Conservation (phyloP, 148 eudicot species). For the Silene latifolia region DNA sequence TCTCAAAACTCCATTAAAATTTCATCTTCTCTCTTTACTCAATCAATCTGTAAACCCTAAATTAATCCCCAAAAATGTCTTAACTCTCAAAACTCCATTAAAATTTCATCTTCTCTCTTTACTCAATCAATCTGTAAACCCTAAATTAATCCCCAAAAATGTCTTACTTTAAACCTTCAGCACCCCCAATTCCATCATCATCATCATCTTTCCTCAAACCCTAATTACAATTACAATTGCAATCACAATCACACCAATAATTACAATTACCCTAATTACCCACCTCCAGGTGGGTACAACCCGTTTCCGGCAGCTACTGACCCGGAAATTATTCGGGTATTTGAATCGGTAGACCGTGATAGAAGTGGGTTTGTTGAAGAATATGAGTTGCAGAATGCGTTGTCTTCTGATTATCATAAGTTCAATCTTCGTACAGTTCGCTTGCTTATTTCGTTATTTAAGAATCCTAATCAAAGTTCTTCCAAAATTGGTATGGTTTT, state of each 20-base stretch:
- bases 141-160: background rate
- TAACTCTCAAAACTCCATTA: background rate
- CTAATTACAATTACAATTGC: background rate
- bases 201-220: slow-evolving; percentile 6
- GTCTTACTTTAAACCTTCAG: slow-evolving; percentile 43
- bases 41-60: background rate
- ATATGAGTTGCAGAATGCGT: slow-evolving; percentile 52
- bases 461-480: slow-evolving; percentile 37
- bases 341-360: slow-evolving; percentile 70
- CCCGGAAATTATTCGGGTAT: slow-evolving; percentile 69
- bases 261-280: slow-evolving; percentile 12
- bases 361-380: slow-evolving; percentile 68
- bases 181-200: slow-evolving; percentile 41
- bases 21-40: background rate
- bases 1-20: background rate
- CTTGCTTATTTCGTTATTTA: slow-evolving; percentile 58
- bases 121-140: background rate
- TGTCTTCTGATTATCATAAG: slow-evolving; percentile 45
- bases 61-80: background rate
- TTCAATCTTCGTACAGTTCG: slow-evolving; percentile 61
- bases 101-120: background rate
- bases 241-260: background rate
- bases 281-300: background rate
- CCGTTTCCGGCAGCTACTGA: slow-evolving; percentile 61
- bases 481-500: slow-evolving; percentile 37